phyloP scores from a whole-genome alignment of 2,329 filamentous ascomycete genomes.

The Periglandula ipomoeae region DNA sequence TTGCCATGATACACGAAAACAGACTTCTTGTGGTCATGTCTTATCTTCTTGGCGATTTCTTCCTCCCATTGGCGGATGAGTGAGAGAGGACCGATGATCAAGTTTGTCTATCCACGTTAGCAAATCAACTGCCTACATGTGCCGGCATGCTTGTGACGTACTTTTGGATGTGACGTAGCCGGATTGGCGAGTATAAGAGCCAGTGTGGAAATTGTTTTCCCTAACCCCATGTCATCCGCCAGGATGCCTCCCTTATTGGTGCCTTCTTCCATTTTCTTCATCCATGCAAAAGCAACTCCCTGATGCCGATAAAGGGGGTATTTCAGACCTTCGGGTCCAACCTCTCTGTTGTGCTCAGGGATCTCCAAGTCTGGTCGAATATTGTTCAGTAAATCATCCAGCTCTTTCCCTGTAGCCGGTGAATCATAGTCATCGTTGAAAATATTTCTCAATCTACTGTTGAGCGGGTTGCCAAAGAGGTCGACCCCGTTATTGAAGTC shows the following conservation, averaged over 20 bases:
- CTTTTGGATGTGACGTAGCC: constrained; percentile 35
- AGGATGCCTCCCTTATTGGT: constrained; percentile 80
- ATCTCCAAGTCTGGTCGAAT: constrained; percentile 65
- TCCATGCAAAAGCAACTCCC: constrained; percentile 73
- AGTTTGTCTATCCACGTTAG: constrained; percentile 54
- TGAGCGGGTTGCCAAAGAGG: constrained; percentile 26
- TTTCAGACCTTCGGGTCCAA: constrained; percentile 60
- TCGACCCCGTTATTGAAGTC: constrained; percentile 28
- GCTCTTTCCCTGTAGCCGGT: constrained; percentile 46
- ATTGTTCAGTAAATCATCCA: constrained; percentile 60
- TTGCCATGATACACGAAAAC: constrained; percentile 65
- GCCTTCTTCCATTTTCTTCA: constrained; percentile 69
- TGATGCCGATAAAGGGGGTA: constrained; percentile 73
- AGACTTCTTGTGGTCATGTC: constrained; percentile 45
- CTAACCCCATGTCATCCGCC: constrained; percentile 88
- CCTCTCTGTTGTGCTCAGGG: constrained; percentile 50
- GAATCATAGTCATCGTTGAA: constrained; percentile 28
- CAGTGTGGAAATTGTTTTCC: constrained; percentile 80
- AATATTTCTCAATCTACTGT: constrained; percentile 22
- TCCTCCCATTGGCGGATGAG: constrained; percentile 77
- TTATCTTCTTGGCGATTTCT: constrained; percentile 66
- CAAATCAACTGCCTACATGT: constrained; percentile 30
- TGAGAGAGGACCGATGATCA: constrained; percentile 74
- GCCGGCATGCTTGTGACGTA: constrained; percentile 17
- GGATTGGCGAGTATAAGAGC: constrained; percentile 63